Evolutionary conservation across 345 rosid species (phyloP), one percentile per base, ranked within the genome.

Genomic region (Psidium guajava): DNA sequence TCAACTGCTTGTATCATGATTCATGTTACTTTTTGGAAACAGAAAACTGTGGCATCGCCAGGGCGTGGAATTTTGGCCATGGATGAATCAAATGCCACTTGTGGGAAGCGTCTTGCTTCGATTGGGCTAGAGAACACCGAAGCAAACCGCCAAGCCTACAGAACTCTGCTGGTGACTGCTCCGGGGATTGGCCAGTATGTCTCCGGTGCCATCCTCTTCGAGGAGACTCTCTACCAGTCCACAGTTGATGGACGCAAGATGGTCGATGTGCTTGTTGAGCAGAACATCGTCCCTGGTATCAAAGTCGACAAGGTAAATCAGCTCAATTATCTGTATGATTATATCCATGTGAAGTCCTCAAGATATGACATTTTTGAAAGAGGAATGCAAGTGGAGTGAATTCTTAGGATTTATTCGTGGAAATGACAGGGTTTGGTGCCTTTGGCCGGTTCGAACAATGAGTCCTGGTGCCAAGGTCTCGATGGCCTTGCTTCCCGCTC

Each of bases 381-480:
- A 81, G 55, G 55, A 47, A 47, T 52, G 27, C 83, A 25, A 81
- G 20, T 81, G 18, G 83, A 6, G 32, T 16, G 54, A 81, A 24
- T 81, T 49, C 83, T 81, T 12, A 12, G 83, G 83, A 44, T 18
- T 69, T 69, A 18, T 32, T 18, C 3, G 6, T 69, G 77, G 24
- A 69, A 36, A 69, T 69, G 80, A 50, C 88, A 88, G 90, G 91
- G 92, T 85, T 85, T 91, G 84, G 90, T 89, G 69, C 92, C 92
- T 14, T 52, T 91, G 69, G 83, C 89, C 53, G 89, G 91, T 54
- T 88, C 92, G 12, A 89, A 88, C 85, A 75, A 89, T 56, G 90
- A 91, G 77, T 89, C 92, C 21, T 89, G 92, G 91, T 87, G 91
- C 86, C 92, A 91, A 85, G 92, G 92, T 87, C 90, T 91, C 8